These are phyloP conservation scores for Marsdenia floribunda DNA, from an alignment of 257 asterid species.

Conservation along the genomic window DNA sequence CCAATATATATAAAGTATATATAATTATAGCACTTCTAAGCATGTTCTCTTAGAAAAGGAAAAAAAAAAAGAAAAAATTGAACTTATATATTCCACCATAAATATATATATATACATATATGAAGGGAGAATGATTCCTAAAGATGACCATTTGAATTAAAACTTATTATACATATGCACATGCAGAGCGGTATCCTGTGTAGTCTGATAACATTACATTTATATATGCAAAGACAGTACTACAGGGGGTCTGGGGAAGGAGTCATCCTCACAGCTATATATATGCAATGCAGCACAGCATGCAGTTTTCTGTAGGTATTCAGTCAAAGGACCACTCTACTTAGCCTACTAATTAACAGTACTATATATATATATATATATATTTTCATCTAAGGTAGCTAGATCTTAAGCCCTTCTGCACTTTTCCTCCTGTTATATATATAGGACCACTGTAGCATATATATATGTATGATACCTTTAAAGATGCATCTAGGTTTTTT, in stretches of 20 bases:
- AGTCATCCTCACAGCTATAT: conserved; percentile 11
- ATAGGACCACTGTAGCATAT: conserved; percentile 25
- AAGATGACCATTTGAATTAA: too few species aligned
- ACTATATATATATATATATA: too few species aligned
- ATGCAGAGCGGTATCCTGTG: not conserved
- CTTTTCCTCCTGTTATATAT: conserved; percentile 14
- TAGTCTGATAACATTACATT: not conserved
- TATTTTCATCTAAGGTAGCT: not conserved
- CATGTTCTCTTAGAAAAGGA: too few species aligned
- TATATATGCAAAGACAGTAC: conserved; percentile 10
- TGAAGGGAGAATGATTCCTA: too few species aligned
- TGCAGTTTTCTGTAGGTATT: not conserved
- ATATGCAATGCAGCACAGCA: conserved; percentile 8
- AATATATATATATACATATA: too few species aligned
- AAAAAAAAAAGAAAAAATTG: too few species aligned
- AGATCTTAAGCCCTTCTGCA: not conserved
- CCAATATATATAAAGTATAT: too few species aligned
- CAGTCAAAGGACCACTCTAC: conserved; percentile 30
- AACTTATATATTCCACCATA: too few species aligned
- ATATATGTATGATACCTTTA: not conserved
- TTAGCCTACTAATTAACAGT: conserved; percentile 8
- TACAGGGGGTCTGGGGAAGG: not conserved
- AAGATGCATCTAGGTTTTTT: not conserved
- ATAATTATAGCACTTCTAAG: too few species aligned
- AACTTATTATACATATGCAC: not conserved